Evolutionary conservation across 352 stramenopile genomes (phyloP).

Genomic region (Globisporangium spiculum): DNA sequence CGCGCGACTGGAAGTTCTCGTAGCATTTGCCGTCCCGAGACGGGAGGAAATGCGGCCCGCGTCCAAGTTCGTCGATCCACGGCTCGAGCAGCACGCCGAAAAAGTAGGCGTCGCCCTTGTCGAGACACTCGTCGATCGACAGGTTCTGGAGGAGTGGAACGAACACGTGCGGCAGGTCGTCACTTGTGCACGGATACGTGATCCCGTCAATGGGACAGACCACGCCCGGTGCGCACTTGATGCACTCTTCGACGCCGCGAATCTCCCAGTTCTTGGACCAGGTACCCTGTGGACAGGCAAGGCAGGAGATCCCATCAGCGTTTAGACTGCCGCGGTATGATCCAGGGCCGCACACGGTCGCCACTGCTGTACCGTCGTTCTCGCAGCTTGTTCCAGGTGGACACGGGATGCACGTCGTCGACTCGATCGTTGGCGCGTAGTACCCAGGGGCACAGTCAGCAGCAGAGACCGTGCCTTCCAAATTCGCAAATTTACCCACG

Average conservation of each 20-base stretch:
- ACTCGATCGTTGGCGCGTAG: slow-evolving; percentile 96
- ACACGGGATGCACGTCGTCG: slow-evolving; percentile 89
- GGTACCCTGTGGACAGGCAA: slow-evolving; percentile 91
- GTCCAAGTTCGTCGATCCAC: slow-evolving; percentile 93
- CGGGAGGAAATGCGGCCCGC: slow-evolving; percentile 89
- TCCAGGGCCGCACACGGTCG: slow-evolving; percentile 90
- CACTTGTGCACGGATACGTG: slow-evolving; percentile 88
- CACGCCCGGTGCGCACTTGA: slow-evolving; percentile 87
- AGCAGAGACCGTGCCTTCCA: slow-evolving; percentile 89
- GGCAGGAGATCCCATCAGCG: slow-evolving; percentile 89
- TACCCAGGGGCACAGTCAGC: slow-evolving; percentile 93
- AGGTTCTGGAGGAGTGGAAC: slow-evolving; percentile 79
- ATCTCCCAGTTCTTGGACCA: slow-evolving; percentile 99
- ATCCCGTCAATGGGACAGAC: slow-evolving; percentile 95
- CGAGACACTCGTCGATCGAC: slow-evolving; percentile 88
- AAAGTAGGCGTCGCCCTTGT: slow-evolving; percentile 83
- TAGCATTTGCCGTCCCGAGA: slow-evolving; percentile 90
- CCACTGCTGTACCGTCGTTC: slow-evolving; percentile 84
- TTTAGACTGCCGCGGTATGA: slow-evolving; percentile 88
- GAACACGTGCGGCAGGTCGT: slow-evolving; percentile 93
- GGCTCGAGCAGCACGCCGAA: slow-evolving; percentile 94
- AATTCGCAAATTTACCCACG: slow-evolving; percentile 88
- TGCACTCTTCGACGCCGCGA: slow-evolving; percentile 92
- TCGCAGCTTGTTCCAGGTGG: slow-evolving; percentile 91
- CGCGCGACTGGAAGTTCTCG: slow-evolving; percentile 86